phyloP scores from a whole-genome alignment of 352 stramenopile genomes.

The Globisporangium acanthophoron region DNA sequence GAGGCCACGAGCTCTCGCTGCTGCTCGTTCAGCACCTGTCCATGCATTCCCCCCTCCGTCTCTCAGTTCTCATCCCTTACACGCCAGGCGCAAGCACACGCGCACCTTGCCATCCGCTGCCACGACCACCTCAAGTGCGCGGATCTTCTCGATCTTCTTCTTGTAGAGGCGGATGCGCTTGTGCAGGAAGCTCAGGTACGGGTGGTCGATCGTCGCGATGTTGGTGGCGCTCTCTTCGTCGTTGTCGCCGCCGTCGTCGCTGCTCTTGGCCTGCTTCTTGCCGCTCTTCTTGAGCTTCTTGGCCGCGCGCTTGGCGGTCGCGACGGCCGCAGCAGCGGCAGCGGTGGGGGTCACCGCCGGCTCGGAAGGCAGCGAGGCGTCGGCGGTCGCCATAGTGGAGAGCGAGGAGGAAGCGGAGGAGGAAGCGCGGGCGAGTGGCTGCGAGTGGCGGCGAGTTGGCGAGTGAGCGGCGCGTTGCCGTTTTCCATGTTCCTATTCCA shows the following conservation, averaged over 20 bases:
- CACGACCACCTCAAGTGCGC: constrained; percentile 41
- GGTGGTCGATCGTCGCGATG: constrained; percentile 52
- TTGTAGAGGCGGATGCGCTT: constrained; percentile 77
- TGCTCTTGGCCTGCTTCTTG: constrained; percentile 3
- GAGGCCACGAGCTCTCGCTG: constrained; percentile 64
- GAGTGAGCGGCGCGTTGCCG: background rate
- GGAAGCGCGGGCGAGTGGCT: background rate
- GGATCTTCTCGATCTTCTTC: constrained; percentile 88
- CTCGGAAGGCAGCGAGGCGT: background rate
- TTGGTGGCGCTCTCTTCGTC: constrained; percentile 30
- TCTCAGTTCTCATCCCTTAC: background rate
- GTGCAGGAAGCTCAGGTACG: constrained; percentile 78
- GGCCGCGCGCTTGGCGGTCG: constrained; percentile 18
- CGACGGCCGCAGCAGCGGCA: constrained; percentile 3
- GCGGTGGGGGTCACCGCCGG: background rate
- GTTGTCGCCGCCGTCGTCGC: constrained; percentile 17
- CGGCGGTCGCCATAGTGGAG: background rate
- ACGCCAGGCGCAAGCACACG: background rate
- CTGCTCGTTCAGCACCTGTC: constrained; percentile 62
- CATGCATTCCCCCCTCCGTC: background rate
- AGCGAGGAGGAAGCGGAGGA: background rate
- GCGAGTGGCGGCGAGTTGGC: background rate
- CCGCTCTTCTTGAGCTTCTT: constrained; percentile 27
- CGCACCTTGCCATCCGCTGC: constrained; percentile 40
- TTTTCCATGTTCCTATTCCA: background rate